Percentiles rank a stretch among this genome's conserved stretches.
These are phyloP conservation scores for Aspergillus latus DNA, from an alignment of 2,329 filamentous ascomycete genomes.

Conservation along the genomic window DNA sequence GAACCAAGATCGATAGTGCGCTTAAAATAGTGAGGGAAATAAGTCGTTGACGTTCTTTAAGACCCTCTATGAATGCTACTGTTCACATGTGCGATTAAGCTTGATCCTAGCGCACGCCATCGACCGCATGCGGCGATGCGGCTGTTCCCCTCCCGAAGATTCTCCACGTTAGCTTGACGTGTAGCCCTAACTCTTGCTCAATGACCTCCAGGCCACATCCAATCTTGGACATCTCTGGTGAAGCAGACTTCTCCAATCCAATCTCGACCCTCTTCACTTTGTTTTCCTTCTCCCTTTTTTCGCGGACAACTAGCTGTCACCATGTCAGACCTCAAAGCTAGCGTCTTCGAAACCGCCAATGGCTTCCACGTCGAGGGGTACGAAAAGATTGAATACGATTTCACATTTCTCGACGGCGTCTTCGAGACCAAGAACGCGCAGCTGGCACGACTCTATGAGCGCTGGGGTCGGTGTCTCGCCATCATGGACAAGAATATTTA, in stretches of 20 bases:
- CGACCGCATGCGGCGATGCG: neutral
- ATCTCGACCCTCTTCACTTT: neutral
- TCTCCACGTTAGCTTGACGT: too few species aligned
- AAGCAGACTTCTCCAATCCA: too few species aligned
- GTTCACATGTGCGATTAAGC: neutral
- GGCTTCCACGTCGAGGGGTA: constrained; percentile 8
- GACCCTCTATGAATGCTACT: too few species aligned
- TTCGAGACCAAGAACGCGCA: neutral
- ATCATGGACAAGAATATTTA: constrained; percentile 11
- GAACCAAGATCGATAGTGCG: too few species aligned
- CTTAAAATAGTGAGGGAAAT: neutral
- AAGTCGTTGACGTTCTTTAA: neutral
- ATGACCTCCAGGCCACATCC: too few species aligned
- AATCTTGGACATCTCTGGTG: too few species aligned
- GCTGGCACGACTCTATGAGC: neutral
- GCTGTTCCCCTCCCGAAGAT: too few species aligned
- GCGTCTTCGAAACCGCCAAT: neutral
- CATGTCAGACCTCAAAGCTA: constrained; percentile 4
- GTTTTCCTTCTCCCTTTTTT: too few species aligned
- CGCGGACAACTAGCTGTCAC: neutral
- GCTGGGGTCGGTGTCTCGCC: constrained; percentile 3
- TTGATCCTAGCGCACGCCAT: neutral
- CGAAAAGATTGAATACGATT: neutral
- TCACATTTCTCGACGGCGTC: neutral
- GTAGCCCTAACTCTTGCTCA: too few species aligned